These are phyloP conservation scores for Rhynchospora pubera DNA, from an alignment of 176 grass and related monocot genomes.

Conservation along the genomic window DNA sequence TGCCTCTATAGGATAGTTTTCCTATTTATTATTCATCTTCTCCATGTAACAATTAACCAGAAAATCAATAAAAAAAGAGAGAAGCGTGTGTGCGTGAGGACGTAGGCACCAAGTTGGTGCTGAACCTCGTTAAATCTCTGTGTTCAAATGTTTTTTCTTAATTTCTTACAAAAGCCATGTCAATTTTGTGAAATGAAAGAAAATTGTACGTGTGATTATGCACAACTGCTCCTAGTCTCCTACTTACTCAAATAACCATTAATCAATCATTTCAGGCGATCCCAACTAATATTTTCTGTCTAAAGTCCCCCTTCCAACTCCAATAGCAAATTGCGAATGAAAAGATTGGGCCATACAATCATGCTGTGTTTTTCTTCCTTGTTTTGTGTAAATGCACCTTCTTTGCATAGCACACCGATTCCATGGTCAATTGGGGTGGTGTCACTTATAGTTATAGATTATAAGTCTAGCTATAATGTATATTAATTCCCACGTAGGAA, in stretches of 20 bases:
- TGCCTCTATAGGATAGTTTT: too few relatives aligned
- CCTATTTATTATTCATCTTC: too few relatives aligned
- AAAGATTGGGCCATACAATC: not conserved
- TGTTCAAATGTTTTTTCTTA: too few relatives aligned
- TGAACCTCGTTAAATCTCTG: too few relatives aligned
- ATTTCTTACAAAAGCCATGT: too few relatives aligned
- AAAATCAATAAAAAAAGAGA: too few relatives aligned
- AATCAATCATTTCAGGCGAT: not conserved
- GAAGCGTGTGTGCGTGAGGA: too few relatives aligned
- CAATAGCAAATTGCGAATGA: constrained; percentile 4
- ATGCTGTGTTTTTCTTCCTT: not conserved
- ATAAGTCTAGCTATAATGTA: too few relatives aligned
- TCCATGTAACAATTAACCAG: too few relatives aligned
- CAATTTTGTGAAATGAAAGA: not conserved
- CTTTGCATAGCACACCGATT: not conserved
- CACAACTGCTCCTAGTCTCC: constrained; percentile 12
- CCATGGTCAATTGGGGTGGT: not conserved
- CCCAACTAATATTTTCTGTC: constrained; percentile 12
- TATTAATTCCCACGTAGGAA: too few relatives aligned
- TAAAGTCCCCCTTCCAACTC: constrained; percentile 20
- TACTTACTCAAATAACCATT: constrained; percentile 25
- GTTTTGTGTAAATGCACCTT: not conserved
- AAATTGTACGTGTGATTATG: not conserved
- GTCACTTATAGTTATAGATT: not conserved
- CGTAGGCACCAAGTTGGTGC: too few relatives aligned